phyloP scores from a whole-genome alignment of 495 filamentous ascomycete genomes.

The Neurospora discreta region DNA sequence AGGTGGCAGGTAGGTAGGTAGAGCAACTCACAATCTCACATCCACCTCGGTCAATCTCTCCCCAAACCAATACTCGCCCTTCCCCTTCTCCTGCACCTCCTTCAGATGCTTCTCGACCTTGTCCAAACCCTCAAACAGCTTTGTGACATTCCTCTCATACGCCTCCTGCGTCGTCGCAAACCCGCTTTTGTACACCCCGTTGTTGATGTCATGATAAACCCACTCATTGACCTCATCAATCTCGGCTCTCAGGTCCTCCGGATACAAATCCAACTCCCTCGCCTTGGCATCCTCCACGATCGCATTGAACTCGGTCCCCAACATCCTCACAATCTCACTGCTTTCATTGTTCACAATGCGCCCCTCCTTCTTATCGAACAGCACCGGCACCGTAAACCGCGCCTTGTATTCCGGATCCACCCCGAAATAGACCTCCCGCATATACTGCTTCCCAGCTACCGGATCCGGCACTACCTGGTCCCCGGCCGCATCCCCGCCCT shows the following conservation, averaged over 20 bases:
- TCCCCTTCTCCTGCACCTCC: conserved; percentile 10
- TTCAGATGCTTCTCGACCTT: conserved; percentile 49
- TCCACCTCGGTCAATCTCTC: conserved; percentile 57
- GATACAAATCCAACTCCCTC: conserved; percentile 43
- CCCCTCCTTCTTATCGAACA: conserved; percentile 64
- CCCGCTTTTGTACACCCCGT: conserved; percentile 61
- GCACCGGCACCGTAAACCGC: conserved; percentile 66
- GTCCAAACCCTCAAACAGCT: conserved; percentile 54
- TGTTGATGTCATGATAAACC: conserved; percentile 57
- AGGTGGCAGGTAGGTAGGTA: background rate
- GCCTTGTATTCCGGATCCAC: conserved; percentile 59
- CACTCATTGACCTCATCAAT: conserved; percentile 56
- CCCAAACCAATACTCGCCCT: conserved; percentile 54
- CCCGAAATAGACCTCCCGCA: conserved; percentile 63
- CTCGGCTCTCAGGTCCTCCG: conserved; percentile 35
- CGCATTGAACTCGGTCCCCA: conserved; percentile 46
- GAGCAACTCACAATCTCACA: conserved; percentile 37
- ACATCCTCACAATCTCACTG: conserved; percentile 68
- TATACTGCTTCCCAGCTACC: conserved; percentile 47
- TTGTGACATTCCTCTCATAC: conserved; percentile 47
- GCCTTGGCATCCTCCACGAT: conserved; percentile 38
- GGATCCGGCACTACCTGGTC: conserved; percentile 44
- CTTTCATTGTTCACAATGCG: conserved; percentile 80
- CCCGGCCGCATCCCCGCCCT: conserved; percentile 47
- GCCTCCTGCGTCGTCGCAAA: conserved; percentile 56